Evolutionary conservation across 805 yeast genomes (phyloP).

Genomic region (Pichia thaimueangensis): DNA sequence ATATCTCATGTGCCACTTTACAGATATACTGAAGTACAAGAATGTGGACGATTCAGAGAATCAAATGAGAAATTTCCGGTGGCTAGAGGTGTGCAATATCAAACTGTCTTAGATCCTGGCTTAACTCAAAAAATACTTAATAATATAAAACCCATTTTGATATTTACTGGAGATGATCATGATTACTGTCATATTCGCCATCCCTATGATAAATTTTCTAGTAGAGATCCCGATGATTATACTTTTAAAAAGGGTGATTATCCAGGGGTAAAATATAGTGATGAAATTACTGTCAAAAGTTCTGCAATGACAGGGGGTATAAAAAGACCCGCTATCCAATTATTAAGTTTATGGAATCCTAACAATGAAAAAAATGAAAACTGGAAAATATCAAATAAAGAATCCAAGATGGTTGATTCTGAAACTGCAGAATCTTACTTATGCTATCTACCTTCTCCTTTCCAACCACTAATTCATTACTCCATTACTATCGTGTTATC

Average conservation of each 20-base stretch:
- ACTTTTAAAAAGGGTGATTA: constrained; percentile 4
- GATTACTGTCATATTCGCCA: constrained; percentile 84
- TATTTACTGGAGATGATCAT: constrained; percentile 94
- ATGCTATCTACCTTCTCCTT: constrained; percentile 28
- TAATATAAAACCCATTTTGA: constrained; percentile 54
- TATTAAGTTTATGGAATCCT: constrained; percentile 53
- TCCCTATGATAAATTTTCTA: constrained; percentile 17
- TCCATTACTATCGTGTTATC: constrained; percentile 10
- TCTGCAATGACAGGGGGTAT: constrained; percentile 94
- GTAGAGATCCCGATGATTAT: constrained; percentile 8
- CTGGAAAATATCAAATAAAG: constrained; percentile 10
- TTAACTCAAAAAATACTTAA: constrained; percentile 53
- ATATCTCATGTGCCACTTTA: constrained; percentile 85
- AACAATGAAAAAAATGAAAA: not conserved
- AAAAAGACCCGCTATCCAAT: constrained; percentile 75
- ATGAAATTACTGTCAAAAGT: constrained; percentile 84
- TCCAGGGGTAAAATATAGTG: constrained; percentile 31
- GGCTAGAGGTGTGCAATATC: constrained; percentile 75
- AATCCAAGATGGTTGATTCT: constrained; percentile 20
- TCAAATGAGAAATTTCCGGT: constrained; percentile 58
- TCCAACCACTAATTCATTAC: constrained; percentile 20
- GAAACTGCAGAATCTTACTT: constrained; percentile 25
- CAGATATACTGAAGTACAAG: constrained; percentile 53
- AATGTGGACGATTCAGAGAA: constrained; percentile 78
- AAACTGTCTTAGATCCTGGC: constrained; percentile 70